Evolutionary conservation across 2,329 filamentous ascomycete genomes (phyloP), one percentile per base, ranked within the genome.

Genomic region (Aureobasidium uvarum): DNA sequence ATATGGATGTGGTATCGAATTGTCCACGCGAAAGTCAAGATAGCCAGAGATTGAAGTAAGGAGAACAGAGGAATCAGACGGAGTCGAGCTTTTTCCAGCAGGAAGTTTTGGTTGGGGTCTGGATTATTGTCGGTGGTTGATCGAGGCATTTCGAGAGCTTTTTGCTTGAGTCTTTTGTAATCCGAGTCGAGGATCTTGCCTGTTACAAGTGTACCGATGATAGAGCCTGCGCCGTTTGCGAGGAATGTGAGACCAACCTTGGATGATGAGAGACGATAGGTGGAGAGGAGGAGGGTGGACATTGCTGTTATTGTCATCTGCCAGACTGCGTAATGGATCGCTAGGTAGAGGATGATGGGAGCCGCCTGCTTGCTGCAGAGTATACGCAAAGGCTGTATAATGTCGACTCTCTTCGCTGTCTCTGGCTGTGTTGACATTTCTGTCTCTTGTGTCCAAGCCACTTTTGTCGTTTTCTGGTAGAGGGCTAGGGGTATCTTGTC

Each of bases 291-390:
- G 0, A 85, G 75, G 0, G 77, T 77, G 0, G 83, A 82, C 77
- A 83, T 81, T 41, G 79, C 80, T 0, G 83, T 83, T 65, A 84
- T 83, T 68, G 78, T 81, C 81, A 84, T 84, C 65, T 84, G 81
- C 81, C 81, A 85, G 8, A 83, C 79, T 0, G 81, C 77, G 65
- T 84, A 85, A 20, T 43, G 41, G 18, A 43, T 7, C 16, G 41
- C 41, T 16, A 43, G 18, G 71, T 83, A 81, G 2, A 84, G 70
- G 0, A 79, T 80, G 4, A 83, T 75, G 16, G 16, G 41, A 7
- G 14, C 16, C 18, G 41, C 41, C 16, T 43, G 41, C 41, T 43
- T 43, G 6, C 41, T 43, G 60, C 81, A 84, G 18, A 80, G 3
- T 36, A 84, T 79, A 6, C 82, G 77, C 23, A 77, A 48, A 3